Evolutionary conservation across 2,329 filamentous ascomycete species (phyloP).

Genomic region (Exserohilum turcica): DNA sequence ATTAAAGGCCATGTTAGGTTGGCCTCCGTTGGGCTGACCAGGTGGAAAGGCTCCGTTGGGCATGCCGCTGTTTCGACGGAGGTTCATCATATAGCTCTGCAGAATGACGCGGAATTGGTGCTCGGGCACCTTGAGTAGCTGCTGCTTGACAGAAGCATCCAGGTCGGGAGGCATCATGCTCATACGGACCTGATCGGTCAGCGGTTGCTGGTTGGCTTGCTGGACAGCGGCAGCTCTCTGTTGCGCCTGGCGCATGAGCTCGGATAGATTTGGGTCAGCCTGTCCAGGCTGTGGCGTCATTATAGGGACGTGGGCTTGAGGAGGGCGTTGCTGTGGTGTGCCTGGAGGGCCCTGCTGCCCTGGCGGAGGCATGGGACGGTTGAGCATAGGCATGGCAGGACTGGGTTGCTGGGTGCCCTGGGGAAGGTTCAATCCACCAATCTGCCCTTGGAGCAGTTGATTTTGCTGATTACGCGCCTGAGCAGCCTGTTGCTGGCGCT

Average conservation of each 20-base stretch:
- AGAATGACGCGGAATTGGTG: conserved; percentile 39
- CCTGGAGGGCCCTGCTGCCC: conserved; percentile 47
- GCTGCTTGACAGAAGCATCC: conserved; percentile 36
- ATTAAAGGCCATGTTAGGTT: conserved; percentile 41
- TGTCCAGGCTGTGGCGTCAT: conserved; percentile 43
- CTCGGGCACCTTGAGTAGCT: conserved; percentile 45
- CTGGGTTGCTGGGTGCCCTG: conserved; percentile 49
- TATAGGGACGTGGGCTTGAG: conserved; percentile 42
- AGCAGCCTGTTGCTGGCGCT: conserved; percentile 46
- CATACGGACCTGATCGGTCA: conserved; percentile 42
- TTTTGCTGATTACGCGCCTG: conserved; percentile 37
- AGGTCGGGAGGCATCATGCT: conserved; percentile 40
- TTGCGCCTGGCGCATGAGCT: conserved; percentile 44
- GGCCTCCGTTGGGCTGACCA: conserved; percentile 27
- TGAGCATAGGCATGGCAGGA: conserved; percentile 55
- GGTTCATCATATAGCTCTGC: conserved; percentile 29
- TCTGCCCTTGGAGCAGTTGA: conserved; percentile 37
- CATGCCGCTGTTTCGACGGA: conserved; percentile 30
- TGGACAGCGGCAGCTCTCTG: conserved; percentile 39
- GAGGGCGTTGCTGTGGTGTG: conserved; percentile 44
- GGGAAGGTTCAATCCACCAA: conserved; percentile 53
- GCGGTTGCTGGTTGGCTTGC: conserved; percentile 30
- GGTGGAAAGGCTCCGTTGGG: conserved; percentile 29
- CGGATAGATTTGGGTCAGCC: conserved; percentile 36
- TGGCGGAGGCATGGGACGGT: conserved; percentile 54